Base-by-base conservation (phyloP, 2,329 filamentous ascomycete species). In the Scytalidium lignicola region DNA sequence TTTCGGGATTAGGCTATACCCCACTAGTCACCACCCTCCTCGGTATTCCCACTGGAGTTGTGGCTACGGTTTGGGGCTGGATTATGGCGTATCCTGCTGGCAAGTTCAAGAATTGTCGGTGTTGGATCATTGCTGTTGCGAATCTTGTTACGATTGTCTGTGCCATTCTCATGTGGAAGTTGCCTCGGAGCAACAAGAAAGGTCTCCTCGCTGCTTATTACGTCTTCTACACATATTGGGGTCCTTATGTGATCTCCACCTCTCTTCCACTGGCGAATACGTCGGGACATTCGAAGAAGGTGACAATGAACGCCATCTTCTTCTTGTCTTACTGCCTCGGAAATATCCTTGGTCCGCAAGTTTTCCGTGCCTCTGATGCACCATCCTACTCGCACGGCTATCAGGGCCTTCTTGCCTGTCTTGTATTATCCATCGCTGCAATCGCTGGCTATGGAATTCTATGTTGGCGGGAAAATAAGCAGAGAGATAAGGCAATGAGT, bases 211-310 rank as follows among this genome's bases (percentile, higher is more conserved):
- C 57, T 8, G 55, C 59, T n/a, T 66, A 66, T 50, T 67, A 67
- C 43, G 53, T 59, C 47, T 65, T 65, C 48, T 64, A 66, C 51
- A 61, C 58, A 2, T 66, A 65, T 46, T 65, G 58, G 52, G 63
- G 57, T 7, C 58, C 63, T 7, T 65, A 63, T 41, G 59, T 62
- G 3, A 26, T 63, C 3, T 54, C 57, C 15, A 61, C 55, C 1
- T 60, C 61, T 1, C 55, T 67, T 1, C 57, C 58, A 12, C 59
- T 62, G 52, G 57, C 57, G 8, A 48, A 48, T 17, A 48, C 46
- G 18, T 48, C 46, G 6, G 46, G 46, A 9, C 46, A 48, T 32
- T 20, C 46, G 10, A 48, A 48, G 20, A 48, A 48, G 22, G 39
- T 48, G 6, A 32, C 40, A 13, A 28, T 28, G 26, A 28, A 28